phyloP scores from a whole-genome alignment of 495 filamentous ascomycete genomes.

The Hypoxylon trugodes region DNA sequence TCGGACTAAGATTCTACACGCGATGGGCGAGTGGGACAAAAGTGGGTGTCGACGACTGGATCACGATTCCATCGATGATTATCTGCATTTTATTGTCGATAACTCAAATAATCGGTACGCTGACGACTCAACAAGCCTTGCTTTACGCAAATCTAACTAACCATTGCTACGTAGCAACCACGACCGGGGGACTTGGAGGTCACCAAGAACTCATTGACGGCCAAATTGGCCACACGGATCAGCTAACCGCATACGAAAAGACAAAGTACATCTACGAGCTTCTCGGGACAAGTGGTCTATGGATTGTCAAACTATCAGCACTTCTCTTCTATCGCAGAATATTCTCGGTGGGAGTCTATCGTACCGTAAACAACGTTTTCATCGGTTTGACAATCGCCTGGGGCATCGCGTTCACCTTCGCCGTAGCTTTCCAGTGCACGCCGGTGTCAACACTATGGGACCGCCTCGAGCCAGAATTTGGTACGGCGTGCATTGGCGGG shows the following conservation, averaged over 20 bases:
- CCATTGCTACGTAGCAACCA: background rate
- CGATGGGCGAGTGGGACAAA: background rate
- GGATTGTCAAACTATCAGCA: background rate
- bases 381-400: background rate
- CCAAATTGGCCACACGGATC: background rate
- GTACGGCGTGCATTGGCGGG: background rate
- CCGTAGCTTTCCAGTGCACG: background rate
- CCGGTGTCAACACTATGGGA: background rate
- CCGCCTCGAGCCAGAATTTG: background rate
- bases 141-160: background rate
- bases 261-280: background rate
- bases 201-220: background rate
- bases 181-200: background rate
- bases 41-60: background rate
- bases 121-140: background rate
- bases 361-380: background rate
- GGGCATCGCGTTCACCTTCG: background rate
- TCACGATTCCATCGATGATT: background rate
- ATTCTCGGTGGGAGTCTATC: background rate
- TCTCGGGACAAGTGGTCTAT: background rate
- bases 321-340: background rate
- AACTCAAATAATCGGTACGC: background rate
- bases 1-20: background rate
- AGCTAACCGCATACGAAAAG: background rate
- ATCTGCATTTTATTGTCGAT: background rate